Base-by-base conservation (phyloP, 2,329 filamentous ascomycete genomes). In the Cladophialophora exuberans region DNA sequence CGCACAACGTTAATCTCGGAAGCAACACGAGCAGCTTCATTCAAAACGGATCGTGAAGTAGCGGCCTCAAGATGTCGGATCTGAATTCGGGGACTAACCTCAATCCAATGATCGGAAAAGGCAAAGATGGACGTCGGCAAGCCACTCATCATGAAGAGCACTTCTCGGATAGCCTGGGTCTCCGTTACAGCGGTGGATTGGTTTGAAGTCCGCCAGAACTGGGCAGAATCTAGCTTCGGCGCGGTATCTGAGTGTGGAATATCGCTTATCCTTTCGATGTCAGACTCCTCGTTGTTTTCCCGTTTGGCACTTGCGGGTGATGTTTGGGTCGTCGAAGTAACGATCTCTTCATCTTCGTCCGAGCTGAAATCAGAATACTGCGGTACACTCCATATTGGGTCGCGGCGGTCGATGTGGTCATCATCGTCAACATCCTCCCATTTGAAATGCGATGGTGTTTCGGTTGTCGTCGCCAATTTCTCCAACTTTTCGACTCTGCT, bases 61-160 rank as follows among this genome's bases (percentile, higher is more conserved):
- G 41, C 18, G 15, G 22, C 25, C 11, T 52, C 20, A 59, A 61
- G 41, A 61, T 58, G 43, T 65, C 38, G 30, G 18, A 64, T 26
- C 7, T 38, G 36, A 39, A 55, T 55, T 17, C 49, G 48, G 17
- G 50, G 31, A 18, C 47, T 46, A 28, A 30, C 41, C 6, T 26
- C 31, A n/a, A 61, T 15, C 6, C 36, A 52, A 20, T 72, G 52
- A 18, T 59, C 62, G 62, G 75, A 74, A 18, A 42, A 18, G 51
- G 70, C 61, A 64, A 92, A 96, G 1, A 96, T 67, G 1, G 84
- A 86, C 2, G 88, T 93, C 4, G 85, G 81, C 3, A 94, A 74
- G 0, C 92, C 92, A 50, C 84, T 83, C 0, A 97, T 79, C 89
- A 97, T 95, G 65, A 90, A 93, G 0, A 97, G 76, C 0, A 84